These are phyloP conservation scores for Lactarius indigo DNA, from an alignment of 768 basidiomycete genomes.

Conservation along the genomic window DNA sequence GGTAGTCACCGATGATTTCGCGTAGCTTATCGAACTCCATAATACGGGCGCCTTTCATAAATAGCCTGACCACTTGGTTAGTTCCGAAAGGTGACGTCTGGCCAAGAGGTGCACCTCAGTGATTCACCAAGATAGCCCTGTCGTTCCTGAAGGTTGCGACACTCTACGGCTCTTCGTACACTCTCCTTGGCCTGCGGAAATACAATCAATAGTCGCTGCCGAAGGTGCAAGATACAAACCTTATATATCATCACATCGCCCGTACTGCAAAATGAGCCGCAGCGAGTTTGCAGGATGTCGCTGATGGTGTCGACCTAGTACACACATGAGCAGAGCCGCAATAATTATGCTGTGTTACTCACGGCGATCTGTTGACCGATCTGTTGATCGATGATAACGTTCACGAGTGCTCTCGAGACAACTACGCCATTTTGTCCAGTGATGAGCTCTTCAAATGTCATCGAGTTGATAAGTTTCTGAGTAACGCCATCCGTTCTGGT, in stretches of 20 bases:
- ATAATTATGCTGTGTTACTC: constrained; percentile 31
- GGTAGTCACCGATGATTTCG: constrained; percentile 88
- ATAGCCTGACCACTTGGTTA: constrained; percentile 51
- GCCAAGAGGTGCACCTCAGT: constrained; percentile 54
- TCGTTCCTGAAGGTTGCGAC: constrained; percentile 66
- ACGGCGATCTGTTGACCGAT: constrained; percentile 96
- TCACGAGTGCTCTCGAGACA: constrained; percentile 87
- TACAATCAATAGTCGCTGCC: not conserved
- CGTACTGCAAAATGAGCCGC: constrained; percentile 96
- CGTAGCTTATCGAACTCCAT: constrained; percentile 80
- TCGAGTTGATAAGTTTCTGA: constrained; percentile 60
- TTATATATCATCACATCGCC: constrained; percentile 99
- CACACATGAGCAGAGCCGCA: not conserved
- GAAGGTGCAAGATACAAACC: constrained; percentile 38
- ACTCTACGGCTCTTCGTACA: constrained; percentile 83
- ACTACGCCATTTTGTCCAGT: constrained; percentile 81
- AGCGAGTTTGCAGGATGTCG: constrained; percentile 89
- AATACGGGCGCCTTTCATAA: constrained; percentile 82
- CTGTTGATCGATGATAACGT: constrained; percentile 95
- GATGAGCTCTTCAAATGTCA: constrained; percentile 87
- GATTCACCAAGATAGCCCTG: constrained; percentile 84
- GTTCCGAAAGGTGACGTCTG: not conserved
- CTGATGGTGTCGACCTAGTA: constrained; percentile 91
- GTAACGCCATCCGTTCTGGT: constrained; percentile 67
- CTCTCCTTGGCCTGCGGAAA: constrained; percentile 80